Percentiles rank a stretch among this genome's conserved stretches.
phyloP scores from a whole-genome alignment of 2,329 filamentous ascomycete species.

The Huntiella abstrusa region DNA sequence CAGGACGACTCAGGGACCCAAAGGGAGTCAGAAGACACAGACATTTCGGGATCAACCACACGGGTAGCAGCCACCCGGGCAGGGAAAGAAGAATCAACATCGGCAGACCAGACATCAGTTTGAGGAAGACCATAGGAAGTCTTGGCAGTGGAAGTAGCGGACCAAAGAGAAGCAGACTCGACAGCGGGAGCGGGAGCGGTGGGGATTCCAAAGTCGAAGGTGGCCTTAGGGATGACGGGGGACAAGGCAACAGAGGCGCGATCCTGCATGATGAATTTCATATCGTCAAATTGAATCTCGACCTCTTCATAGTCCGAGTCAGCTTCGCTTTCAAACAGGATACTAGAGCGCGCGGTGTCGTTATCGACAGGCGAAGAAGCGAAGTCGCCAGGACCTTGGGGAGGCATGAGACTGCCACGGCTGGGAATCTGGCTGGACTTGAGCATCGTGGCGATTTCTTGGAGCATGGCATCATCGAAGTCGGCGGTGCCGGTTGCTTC shows the following conservation, averaged over 20 bases:
- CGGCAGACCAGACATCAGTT: not conserved
- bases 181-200: not conserved
- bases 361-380: not conserved
- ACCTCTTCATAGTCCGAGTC: conserved; percentile 13
- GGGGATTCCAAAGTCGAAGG: not conserved
- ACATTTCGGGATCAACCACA: conserved; percentile 3
- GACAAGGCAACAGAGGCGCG: conserved; percentile 7
- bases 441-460: conserved; percentile 43
- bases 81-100: not conserved
- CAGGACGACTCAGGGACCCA: conserved; percentile 1
- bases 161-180: not conserved
- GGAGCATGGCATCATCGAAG: conserved; percentile 43
- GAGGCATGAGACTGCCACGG: conserved; percentile 27
- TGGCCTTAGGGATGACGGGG: conserved; percentile 4
- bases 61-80: not conserved
- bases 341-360: conserved; percentile 1
- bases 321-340: conserved; percentile 16
- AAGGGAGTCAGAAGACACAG: conserved; percentile 3
- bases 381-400: conserved; percentile 13
- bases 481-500: conserved; percentile 21
- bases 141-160: not conserved
- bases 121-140: conserved; percentile 5
- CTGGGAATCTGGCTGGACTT: conserved; percentile 29
- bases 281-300: conserved; percentile 11
- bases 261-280: conserved; percentile 8